phyloP scores from a whole-genome alignment of 768 basidiomycete species.

The Asterophora parasitica region DNA sequence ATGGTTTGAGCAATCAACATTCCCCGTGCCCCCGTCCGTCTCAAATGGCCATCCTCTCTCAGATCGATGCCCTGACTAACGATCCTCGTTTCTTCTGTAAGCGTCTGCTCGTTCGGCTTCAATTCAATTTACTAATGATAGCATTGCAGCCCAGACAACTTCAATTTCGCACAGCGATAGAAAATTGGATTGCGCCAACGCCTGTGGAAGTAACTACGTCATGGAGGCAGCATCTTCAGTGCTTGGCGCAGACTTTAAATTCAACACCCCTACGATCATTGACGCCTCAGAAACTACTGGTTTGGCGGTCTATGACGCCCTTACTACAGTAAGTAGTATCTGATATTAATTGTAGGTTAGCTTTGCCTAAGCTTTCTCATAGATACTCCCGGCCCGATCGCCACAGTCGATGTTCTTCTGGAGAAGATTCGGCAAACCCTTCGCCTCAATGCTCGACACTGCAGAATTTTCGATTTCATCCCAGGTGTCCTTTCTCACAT shows the following conservation, averaged over 20 bases:
- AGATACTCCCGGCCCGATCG: constrained; percentile 16
- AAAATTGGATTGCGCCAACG: neutral
- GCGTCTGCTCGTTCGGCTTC: neutral
- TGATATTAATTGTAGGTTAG: neutral
- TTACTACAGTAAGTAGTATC: constrained; percentile 13
- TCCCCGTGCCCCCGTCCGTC: neutral
- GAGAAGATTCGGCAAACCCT: constrained; percentile 22
- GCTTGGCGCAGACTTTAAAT: constrained; percentile 14
- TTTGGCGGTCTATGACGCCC: constrained; percentile 13
- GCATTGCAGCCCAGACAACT: constrained; percentile 11
- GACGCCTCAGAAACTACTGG: constrained; percentile 10
- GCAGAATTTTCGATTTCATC: constrained; percentile 19
- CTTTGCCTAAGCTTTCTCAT: neutral
- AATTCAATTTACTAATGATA: neutral
- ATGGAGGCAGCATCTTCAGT: constrained; percentile 9
- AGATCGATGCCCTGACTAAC: constrained; percentile 12
- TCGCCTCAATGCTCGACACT: constrained; percentile 27
- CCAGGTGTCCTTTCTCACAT: constrained; percentile 25
- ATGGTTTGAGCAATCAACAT: neutral
- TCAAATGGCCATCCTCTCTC: constrained; percentile 12
- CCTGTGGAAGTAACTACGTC: constrained; percentile 4
- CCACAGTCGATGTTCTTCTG: constrained; percentile 23
- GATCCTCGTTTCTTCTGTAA: constrained; percentile 16
- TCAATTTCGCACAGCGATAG: neutral
- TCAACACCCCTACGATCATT: constrained; percentile 5